Evolutionary conservation across 805 yeast genomes (phyloP), one percentile per base, ranked within the genome.

Genomic region (Cyberlindnera mycetangii): DNA sequence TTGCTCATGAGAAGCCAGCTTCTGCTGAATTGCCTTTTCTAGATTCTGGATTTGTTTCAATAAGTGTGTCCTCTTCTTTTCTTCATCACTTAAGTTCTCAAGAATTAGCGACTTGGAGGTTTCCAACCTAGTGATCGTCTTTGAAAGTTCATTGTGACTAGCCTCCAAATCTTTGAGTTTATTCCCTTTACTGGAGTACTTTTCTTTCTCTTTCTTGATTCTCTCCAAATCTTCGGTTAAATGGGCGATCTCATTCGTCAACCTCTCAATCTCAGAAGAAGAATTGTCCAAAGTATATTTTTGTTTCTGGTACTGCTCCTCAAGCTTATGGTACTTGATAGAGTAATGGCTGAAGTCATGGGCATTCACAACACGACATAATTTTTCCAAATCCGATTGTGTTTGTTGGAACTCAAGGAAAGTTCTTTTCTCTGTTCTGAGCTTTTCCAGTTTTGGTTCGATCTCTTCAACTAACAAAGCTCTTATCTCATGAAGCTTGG

Each of bases 371-470:
- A 88, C 74, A 53, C 85, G 75, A 15, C 85, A 73, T 27, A 85
- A 66, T 34, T 83, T 81, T 62, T 92, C 97, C 47, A 87, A 68
- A 55, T 87, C 89, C 7, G 86, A 72, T 55, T 86, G 93, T 10
- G 85, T 78, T 45, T 85, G 89, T 66, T 92, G 97, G 62, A 76
- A 90, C 58, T 92, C 97, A 28, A 89, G 64, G 57, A 85, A 90
- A 21, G 80, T 71, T 56, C 93, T 77, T 65, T 89, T 92, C 55
- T 92, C 97, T 43, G 75, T 75, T 49, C 95, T 75, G 39, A 90
- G 69, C 56, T 83, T 83, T 45, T 85, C 90, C 40, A 93, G 70
- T 60, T 89, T 89, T 4, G 99, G 99, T 59, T 87, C 95, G 48
- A 93, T 92, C 62, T 93, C 98, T 59, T 90, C 97, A 15, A 70